Percentiles rank a stretch among this genome's conserved stretches.
These are phyloP conservation scores for Russula dissimulans DNA, from an alignment of 768 basidiomycete species.

Conservation along the genomic window DNA sequence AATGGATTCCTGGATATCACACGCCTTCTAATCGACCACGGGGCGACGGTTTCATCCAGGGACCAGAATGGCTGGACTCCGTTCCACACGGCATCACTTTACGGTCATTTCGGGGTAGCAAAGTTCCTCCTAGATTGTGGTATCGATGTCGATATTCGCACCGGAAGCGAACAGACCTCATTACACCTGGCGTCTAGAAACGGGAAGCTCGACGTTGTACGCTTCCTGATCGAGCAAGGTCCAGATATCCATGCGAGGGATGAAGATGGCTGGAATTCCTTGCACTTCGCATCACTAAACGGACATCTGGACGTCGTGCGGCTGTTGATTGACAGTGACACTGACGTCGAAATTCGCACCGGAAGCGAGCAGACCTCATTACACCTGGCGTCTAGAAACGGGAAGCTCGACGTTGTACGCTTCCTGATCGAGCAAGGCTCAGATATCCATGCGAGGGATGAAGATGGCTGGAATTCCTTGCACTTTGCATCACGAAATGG, in stretches of 20 bases:
- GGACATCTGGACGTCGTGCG: background rate
- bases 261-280: background rate
- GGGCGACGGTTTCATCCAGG: background rate
- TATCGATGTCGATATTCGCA: background rate
- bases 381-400: background rate
- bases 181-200: background rate
- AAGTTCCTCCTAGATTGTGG: background rate
- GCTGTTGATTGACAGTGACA: background rate
- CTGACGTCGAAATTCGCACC: background rate
- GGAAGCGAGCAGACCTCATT: background rate
- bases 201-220: background rate
- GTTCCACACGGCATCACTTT: background rate
- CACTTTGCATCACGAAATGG: background rate
- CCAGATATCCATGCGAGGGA: background rate
- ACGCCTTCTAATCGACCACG: background rate
- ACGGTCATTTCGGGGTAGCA: background rate
- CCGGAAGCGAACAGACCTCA: background rate
- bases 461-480: background rate
- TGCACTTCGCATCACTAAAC: background rate
- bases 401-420: background rate
- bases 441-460: background rate
- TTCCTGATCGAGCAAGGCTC: background rate
- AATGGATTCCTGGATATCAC: background rate
- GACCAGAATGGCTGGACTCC: background rate
- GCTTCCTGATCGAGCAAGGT: background rate